Conservation (phyloP, 1,284 basidiomycete species). For the Austroboletus novae-zelandiae region DNA sequence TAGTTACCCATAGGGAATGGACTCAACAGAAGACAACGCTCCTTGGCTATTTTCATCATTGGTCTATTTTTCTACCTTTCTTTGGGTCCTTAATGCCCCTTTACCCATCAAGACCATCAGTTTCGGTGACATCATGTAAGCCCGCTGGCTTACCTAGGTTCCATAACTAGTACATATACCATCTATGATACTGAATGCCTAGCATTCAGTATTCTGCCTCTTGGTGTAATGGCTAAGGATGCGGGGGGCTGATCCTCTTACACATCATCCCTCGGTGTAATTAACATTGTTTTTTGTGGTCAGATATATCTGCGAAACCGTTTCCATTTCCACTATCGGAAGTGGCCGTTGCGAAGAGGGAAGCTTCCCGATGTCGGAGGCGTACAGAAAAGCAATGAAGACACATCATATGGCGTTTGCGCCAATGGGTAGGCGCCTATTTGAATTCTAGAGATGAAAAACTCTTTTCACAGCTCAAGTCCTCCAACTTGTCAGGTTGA, state of each 20-base stretch:
- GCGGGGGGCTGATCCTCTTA: too few species aligned
- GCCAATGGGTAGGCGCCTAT: too few species aligned
- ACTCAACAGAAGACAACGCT: conserved; percentile 77
- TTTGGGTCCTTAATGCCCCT: conserved; percentile 56
- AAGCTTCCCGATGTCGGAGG: conserved; percentile 36
- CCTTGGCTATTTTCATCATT: conserved; percentile 77
- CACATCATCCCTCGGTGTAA: conserved; percentile 66
- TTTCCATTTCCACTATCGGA: conserved; percentile 63
- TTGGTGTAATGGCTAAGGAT: too few species aligned
- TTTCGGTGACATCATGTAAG: conserved; percentile 80
- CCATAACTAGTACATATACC: too few species aligned
- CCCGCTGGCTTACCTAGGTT: too few species aligned
- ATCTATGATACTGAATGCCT: too few species aligned
- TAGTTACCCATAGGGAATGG: conserved; percentile 57
- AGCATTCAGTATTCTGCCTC: too few species aligned
- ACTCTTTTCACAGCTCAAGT: conserved; percentile 12
- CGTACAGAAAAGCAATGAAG: conserved; percentile 54
- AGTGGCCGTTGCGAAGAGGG: conserved; percentile 44
- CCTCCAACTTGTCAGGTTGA: conserved; percentile 4
- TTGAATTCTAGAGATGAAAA: conserved; percentile 42
- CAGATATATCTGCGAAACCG: conserved; percentile 63
- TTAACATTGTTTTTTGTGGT: conserved; percentile 67
- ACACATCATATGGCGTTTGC: conserved; percentile 54
- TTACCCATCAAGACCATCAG: conserved; percentile 68
- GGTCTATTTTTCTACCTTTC: conserved; percentile 71